phyloP scores from a whole-genome alignment of 2,329 filamentous ascomycete genomes.

The Fusarium longipes region DNA sequence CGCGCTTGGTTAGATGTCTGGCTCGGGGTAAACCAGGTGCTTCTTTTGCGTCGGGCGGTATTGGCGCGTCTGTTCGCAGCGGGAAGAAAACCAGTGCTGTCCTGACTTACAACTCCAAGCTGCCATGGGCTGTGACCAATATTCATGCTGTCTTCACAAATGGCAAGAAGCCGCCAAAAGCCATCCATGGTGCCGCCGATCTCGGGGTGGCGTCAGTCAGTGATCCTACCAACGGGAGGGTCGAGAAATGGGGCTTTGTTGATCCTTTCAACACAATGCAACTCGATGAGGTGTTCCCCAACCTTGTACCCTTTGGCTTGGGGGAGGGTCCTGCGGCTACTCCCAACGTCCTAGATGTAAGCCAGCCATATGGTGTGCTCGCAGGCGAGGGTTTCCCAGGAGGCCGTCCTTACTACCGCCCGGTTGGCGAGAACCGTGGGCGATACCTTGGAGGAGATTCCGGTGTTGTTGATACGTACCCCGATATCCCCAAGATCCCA shows the following conservation, averaged over 20 bases:
- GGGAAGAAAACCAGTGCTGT: conserved; percentile 78
- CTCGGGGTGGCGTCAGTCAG: conserved; percentile 82
- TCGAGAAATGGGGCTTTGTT: conserved; percentile 83
- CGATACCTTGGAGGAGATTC: conserved; percentile 75
- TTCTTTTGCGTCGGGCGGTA: conserved; percentile 59
- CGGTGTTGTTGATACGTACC: conserved; percentile 69
- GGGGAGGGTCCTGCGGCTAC: conserved; percentile 81
- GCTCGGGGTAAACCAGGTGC: conserved; percentile 82
- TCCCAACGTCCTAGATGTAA: conserved; percentile 91
- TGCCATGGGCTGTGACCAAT: conserved; percentile 82
- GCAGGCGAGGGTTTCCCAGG: conserved; percentile 89
- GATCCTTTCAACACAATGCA: conserved; percentile 81
- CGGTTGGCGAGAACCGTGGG: conserved; percentile 78
- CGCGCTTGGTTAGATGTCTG: conserved; percentile 83
- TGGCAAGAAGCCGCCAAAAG: conserved; percentile 78
- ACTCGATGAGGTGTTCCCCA: conserved; percentile 80
- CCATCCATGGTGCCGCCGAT: conserved; percentile 86
- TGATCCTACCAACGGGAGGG: conserved; percentile 79
- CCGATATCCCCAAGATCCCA: conserved; percentile 82
- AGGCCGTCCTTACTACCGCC: conserved; percentile 82
- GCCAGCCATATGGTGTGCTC: conserved; percentile 83
- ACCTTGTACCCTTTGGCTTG: conserved; percentile 79
- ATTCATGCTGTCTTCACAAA: conserved; percentile 80
- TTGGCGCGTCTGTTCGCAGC: conserved; percentile 64
- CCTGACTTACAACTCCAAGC: conserved; percentile 85